Evolutionary conservation across 2,329 filamentous ascomycete species (phyloP), one percentile per base, ranked within the genome.

Genomic region (Fusarium camptoceras): DNA sequence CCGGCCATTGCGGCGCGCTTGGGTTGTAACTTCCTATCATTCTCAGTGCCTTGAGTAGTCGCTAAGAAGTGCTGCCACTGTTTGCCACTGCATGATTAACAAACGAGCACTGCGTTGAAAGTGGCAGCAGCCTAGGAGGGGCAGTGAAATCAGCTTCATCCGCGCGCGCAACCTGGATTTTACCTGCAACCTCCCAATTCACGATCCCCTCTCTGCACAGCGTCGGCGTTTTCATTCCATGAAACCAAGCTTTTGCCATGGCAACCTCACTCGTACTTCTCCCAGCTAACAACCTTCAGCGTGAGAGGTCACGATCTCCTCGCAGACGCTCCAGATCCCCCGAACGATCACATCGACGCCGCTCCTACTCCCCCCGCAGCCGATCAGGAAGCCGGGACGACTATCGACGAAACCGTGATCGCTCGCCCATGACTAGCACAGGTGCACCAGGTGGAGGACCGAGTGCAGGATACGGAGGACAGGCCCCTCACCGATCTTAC

Each of bases 251-350:
- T 49, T 47, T 20, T 55, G 60, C 49, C 56, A 74, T 75, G 74
- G 68, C 60, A 63, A 30, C 47, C 20, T 34, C 50, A 62, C 28
- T 64, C 46, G 55, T 51, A 28, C 58, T 61, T 55, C 30, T 44
- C 18, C 53, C 50, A 39, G 73, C 75, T 80, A 75, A 81, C 76
- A 66, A 60, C 64, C 73, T 76, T 57, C 86, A 95, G 92, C 92
- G 93, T 82, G 93, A 97, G 89, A 92, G 91, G 84, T 91, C 89
- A 82, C 90, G 91, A 81, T 93, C 91, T 75, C 91, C 91, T 78
- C 90, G 91, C 79, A 90, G 92, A 82, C 91, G 94, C 82, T 97
- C 94, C 77, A 92, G 94, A 83, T 97, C 93, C 84, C 93, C 92
- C 75, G 88, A 89, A 78, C 90, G 87, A 69, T 85, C 86, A 68